A percentile compares a stretch with the other conserved stretches of the same genome.
phyloP scores from a whole-genome alignment of 306 rosid species.

The Trifolium dubium region DNA sequence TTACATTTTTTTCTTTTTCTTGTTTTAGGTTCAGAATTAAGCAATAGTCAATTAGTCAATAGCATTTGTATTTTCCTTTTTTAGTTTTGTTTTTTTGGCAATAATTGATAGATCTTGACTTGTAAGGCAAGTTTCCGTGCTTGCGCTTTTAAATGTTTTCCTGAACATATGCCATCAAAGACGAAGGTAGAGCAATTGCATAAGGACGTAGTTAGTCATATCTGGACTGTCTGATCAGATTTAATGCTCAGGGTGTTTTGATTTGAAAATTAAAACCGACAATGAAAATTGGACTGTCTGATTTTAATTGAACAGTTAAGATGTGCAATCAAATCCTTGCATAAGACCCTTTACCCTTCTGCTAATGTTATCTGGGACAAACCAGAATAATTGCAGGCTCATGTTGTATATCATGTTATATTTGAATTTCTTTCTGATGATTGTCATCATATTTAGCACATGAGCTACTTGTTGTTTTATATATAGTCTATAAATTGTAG shows the following conservation, averaged over 20 bases:
- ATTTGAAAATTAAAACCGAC: background rate
- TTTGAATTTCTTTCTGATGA: too few species aligned
- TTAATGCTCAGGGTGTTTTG: background rate
- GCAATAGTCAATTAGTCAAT: conserved; percentile 4
- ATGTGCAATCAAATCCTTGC: too few species aligned
- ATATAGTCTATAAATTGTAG: background rate
- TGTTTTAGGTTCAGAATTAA: conserved; percentile 21
- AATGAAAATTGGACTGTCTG: too few species aligned
- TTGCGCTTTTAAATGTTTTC: background rate
- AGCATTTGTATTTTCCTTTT: conserved; percentile 15
- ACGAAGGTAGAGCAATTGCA: background rate
- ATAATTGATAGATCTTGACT: background rate
- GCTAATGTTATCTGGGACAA: background rate
- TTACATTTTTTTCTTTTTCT: background rate
- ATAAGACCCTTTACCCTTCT: background rate
- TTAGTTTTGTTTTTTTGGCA: background rate
- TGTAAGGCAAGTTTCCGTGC: background rate
- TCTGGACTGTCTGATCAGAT: too few species aligned
- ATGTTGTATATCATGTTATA: too few species aligned
- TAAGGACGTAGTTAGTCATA: background rate
- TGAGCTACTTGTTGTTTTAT: background rate
- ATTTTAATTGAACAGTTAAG: too few species aligned
- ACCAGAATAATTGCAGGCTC: too few species aligned
- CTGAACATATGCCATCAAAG: background rate
- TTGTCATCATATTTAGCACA: too few species aligned